Evolutionary conservation across 805 yeast genomes (phyloP), one percentile per base, ranked within the genome.

Genomic region (Ogataea chonburiensis): DNA sequence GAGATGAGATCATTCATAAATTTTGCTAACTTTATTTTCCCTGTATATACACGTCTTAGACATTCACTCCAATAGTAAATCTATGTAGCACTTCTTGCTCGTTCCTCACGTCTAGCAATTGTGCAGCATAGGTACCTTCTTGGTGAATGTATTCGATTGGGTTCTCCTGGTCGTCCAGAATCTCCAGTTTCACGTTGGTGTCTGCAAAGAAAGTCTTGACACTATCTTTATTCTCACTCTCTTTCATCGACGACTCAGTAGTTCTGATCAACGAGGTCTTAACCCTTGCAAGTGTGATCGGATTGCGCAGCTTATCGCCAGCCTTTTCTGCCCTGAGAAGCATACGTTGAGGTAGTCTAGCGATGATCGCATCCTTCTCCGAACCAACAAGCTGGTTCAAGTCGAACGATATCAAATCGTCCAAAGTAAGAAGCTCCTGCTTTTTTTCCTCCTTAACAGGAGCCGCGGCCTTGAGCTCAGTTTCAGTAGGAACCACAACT

Each of bases 341-440:
- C 16, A 60, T 37, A 32, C 43, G 53, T 43, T 47, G 50, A 31
- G 64, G 63, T 15, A 58, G 44, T 13, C 48, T 48, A 2, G 49
- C 37, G 16, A 53, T 37, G 13, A 56, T 45, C n/a, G 45, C 40
- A 10, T 46, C 48, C 19, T 24, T 40, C 14, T 56, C 49, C 8
- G 43, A 27, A 8, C 49, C 47, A 2, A 53, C 21, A 5, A 49
- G 24, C 11, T 46, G 45, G 13, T 53, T 45, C 24, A 54, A 34
- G 34, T 54, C 56, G 15, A 55, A 36, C 4, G 52, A 31, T 13
- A 55, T 29, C 28, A 60, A 43, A 21, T 60, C 55, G 28, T 57
- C 63, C 29, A 57, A 37, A 1, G 58, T 49, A 12, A 58, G 31
- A 8, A 52, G 23, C 7, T 29, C 26, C 11, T 29, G 35, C 9